These are phyloP conservation scores for Amphibolis antarctica DNA, from an alignment of 106 monocot genomes.

Conservation along the genomic window DNA sequence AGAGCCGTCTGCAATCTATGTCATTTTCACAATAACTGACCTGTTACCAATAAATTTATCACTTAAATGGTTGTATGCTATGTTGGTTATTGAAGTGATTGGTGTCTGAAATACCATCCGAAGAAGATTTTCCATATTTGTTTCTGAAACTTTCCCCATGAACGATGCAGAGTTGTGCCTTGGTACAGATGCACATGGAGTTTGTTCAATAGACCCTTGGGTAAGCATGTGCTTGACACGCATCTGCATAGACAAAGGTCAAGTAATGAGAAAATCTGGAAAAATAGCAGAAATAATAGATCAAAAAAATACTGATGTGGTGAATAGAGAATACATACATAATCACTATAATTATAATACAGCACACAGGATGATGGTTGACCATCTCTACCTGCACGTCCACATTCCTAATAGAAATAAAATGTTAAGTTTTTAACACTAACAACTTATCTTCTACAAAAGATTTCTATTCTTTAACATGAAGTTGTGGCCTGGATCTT, in stretches of 20 bases:
- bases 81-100: neutral
- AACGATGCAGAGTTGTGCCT: slow-evolving; percentile 20
- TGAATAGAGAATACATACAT: slow-evolving; percentile 37
- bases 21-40: slow-evolving; percentile 95
- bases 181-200: slow-evolving; percentile 24
- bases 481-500: neutral
- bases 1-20: slow-evolving; percentile 70
- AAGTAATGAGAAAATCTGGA: neutral
- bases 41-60: slow-evolving; percentile 28
- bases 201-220: slow-evolving; percentile 79
- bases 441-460: too few relatives aligned
- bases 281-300: neutral
- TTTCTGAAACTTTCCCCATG: slow-evolving; percentile 52
- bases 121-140: slow-evolving; percentile 76
- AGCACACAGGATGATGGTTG: slow-evolving; percentile 73
- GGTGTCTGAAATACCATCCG: slow-evolving; percentile 51
- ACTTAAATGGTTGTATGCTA: neutral
- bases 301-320: neutral
- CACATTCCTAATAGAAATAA: slow-evolving; percentile 57
- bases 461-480: neutral
- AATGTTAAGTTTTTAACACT: neutral
- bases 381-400: slow-evolving; percentile 97
- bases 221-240: slow-evolving; percentile 91
- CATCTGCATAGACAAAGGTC: slow-evolving; percentile 38
- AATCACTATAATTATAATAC: slow-evolving; percentile 90